These are phyloP conservation scores for Monosporascus sp. DNA, from an alignment of 2,329 filamentous ascomycete genomes.

Conservation along the genomic window DNA sequence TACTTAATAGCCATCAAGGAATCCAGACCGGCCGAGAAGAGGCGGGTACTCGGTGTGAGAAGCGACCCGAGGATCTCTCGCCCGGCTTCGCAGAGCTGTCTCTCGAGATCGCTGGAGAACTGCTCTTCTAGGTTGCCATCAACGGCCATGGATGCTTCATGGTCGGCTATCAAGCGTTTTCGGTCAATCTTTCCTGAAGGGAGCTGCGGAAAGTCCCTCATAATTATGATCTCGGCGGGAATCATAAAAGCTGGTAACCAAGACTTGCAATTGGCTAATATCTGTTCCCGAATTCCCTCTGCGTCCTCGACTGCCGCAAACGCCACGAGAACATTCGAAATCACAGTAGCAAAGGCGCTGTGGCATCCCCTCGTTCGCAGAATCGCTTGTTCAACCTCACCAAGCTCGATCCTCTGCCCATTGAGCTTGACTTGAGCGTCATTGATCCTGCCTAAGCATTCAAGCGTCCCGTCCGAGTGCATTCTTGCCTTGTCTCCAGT, in stretches of 20 bases:
- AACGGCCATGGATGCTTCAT: constrained; percentile 22
- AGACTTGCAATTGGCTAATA: constrained; percentile 57
- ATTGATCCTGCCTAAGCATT: constrained; percentile 75
- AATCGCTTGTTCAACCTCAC: constrained; percentile 69
- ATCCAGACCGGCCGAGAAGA: constrained; percentile 33
- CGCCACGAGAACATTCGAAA: constrained; percentile 64
- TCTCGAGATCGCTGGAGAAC: constrained; percentile 28
- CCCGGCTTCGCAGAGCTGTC: constrained; percentile 28
- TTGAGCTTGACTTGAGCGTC: constrained; percentile 82
- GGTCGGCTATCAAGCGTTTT: constrained; percentile 54
- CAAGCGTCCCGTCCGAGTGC: constrained; percentile 61
- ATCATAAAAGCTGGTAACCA: constrained; percentile 86
- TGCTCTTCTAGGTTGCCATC: constrained; percentile 17
- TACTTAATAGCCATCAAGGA: constrained; percentile 43
- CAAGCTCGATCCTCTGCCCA: constrained; percentile 76
- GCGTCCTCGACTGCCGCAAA: constrained; percentile 59
- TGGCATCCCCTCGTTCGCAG: constrained; percentile 58
- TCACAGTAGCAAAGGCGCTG: constrained; percentile 60
- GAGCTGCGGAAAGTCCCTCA: constrained; percentile 64
- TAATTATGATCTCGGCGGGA: constrained; percentile 64
- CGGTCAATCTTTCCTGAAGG: constrained; percentile 81
- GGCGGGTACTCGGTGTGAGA: constrained; percentile 21
- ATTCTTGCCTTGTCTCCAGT: constrained; percentile 81
- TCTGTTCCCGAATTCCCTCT: constrained; percentile 30
- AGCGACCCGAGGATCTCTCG: constrained; percentile 19